Conservation (phyloP, 106 monocot species). For the Dioscorea zingiberensis region DNA sequence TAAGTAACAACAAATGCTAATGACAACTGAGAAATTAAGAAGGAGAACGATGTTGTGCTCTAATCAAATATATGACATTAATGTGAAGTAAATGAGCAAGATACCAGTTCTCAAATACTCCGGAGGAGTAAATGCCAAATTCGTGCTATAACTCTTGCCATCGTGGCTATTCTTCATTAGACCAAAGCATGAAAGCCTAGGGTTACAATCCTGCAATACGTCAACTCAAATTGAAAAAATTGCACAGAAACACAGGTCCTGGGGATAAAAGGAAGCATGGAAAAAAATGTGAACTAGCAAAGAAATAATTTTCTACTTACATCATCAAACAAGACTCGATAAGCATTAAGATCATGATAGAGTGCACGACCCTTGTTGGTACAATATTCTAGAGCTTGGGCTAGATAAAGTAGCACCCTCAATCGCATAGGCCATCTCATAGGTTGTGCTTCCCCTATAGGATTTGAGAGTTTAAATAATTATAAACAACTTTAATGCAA, state of each 20-base stretch:
- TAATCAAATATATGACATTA: too few species aligned
- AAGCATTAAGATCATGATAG: slow-evolving; percentile 96
- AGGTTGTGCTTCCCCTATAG: slow-evolving; percentile 77
- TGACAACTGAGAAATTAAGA: too few species aligned
- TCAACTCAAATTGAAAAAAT: slow-evolving; percentile 14
- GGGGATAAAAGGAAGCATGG: too few species aligned
- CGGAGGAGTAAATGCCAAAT: slow-evolving; percentile 89
- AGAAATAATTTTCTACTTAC: slow-evolving; percentile 21
- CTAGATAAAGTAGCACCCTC: slow-evolving; percentile 74
- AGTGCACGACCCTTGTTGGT: slow-evolving; percentile 72
- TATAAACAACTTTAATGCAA: too few species aligned
- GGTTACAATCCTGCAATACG: slow-evolving; percentile 67
- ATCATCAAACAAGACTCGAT: slow-evolving; percentile 86
- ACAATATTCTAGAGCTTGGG: slow-evolving; percentile 86
- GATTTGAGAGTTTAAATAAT: slow-evolving; percentile 8
- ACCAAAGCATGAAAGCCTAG: slow-evolving; percentile 90
- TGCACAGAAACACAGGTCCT: background rate
- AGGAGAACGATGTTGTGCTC: too few species aligned
- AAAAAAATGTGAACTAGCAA: too few species aligned
- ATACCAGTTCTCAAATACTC: slow-evolving; percentile 91
- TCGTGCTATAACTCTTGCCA: slow-evolving; percentile 96
- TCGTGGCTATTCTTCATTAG: slow-evolving; percentile 94
- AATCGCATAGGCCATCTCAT: slow-evolving; percentile 96
- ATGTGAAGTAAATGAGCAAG: too few species aligned
- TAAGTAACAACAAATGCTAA: too few species aligned